Evolutionary conservation across 1,284 basidiomycete species (phyloP), one percentile per base, ranked within the genome.

Genomic region (Coniophora puteana): DNA sequence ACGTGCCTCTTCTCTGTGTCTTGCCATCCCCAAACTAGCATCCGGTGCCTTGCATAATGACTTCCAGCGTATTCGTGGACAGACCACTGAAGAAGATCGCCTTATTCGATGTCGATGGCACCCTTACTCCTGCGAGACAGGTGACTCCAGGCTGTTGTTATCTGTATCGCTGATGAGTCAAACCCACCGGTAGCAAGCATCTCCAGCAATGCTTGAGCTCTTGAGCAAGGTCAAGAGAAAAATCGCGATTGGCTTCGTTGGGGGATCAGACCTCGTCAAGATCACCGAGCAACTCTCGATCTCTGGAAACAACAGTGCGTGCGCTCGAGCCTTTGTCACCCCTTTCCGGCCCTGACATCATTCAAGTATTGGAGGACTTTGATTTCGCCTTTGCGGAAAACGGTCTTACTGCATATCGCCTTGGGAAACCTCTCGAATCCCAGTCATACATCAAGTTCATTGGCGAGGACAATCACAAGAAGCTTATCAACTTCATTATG

Each of bases 371-470:
- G 43, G 68, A 90, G 2, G 76, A 82, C 46, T 98, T 94, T 57
- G 96, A 99, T 67, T 99, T 89, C 59, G 80, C 69, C 10, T 99
- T 99, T 55, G 85, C 88, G 20, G 95, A 99, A 72, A 99, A 99
- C 57, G 95, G 95, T 5, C 65, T 99, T 41, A 91, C 78, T 2
- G 95, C 94, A 0, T 98, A 80, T 72, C 92, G 85, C 65, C 66
- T 89, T 22, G 91, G 90, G 12, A 69, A 89, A 59, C 66, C 70
- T 40, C 72, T 99, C 20, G 74, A 71, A 10, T 81, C 87, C 0
- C 80, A 93, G 53, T 89, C 87, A 4, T 99, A 97, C 66, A 98
- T 99, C 70, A 76, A 84, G 36, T 85, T 77, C 57, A 53, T 99
- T 35, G 96, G 96, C 16, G 95, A 99, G 65, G 93, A 97, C 29